Evolutionary conservation across 768 basidiomycete species (phyloP).

Genomic region (Nidularia pulvinata): DNA sequence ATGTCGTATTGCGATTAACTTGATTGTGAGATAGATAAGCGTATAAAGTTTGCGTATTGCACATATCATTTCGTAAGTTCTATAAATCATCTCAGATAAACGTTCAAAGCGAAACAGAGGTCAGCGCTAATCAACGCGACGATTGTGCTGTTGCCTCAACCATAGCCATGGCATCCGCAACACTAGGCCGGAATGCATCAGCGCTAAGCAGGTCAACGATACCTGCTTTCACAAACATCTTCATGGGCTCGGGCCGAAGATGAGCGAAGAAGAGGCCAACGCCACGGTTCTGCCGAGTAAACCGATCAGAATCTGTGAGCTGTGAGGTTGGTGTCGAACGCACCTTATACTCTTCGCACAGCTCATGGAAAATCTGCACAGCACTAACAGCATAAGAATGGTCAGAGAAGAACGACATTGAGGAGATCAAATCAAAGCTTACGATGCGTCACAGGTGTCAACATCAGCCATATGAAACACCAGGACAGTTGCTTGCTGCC

Average conservation of each 20-base stretch:
- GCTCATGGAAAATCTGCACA: conserved; percentile 80
- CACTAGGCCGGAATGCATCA: conserved; percentile 47
- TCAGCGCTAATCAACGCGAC: not conserved
- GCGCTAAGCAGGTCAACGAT: conserved; percentile 46
- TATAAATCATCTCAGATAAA: not conserved
- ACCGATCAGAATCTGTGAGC: not conserved
- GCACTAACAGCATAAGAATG: conserved; percentile 46
- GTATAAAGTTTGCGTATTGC: too few relatives aligned
- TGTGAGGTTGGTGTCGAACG: conserved; percentile 4
- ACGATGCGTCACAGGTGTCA: conserved; percentile 91
- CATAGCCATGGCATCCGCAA: conserved; percentile 50
- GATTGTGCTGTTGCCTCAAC: conserved; percentile 21
- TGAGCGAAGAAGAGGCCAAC: conserved; percentile 56
- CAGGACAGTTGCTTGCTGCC: conserved; percentile 72
- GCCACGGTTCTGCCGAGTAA: conserved; percentile 36
- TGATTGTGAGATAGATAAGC: too few relatives aligned
- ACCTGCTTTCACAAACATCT: conserved; percentile 48
- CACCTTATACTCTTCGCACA: conserved; percentile 79
- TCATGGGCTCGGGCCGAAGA: conserved; percentile 33
- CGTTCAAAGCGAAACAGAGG: not conserved
- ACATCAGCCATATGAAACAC: conserved; percentile 97
- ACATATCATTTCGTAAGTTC: too few relatives aligned
- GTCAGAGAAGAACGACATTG: not conserved
- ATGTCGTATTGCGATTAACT: too few relatives aligned
- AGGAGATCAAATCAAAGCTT: conserved; percentile 24